phyloP scores from a whole-genome alignment of 2,329 filamentous ascomycete species.

The Claviceps digitariae region DNA sequence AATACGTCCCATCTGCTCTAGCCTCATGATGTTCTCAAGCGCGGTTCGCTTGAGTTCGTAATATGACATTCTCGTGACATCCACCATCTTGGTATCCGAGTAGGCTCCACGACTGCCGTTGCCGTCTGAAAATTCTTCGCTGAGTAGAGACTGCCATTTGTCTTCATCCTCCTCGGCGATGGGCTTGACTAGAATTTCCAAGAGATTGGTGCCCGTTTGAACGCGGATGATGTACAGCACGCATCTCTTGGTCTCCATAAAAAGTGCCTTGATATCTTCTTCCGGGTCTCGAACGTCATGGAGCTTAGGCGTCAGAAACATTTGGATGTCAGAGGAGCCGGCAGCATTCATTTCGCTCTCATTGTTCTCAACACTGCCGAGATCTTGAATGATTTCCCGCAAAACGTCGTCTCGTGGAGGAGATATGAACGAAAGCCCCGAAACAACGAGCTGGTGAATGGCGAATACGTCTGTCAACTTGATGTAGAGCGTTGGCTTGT shows the following conservation, averaged over 20 bases:
- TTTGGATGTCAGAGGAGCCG: conserved; percentile 75
- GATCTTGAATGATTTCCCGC: conserved; percentile 80
- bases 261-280: conserved; percentile 78
- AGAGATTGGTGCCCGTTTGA: conserved; percentile 79
- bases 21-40: conserved; percentile 80
- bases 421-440: conserved; percentile 66
- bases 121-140: conserved; percentile 61
- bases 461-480: conserved; percentile 97
- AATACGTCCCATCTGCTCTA: conserved; percentile 80
- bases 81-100: conserved; percentile 75
- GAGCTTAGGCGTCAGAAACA: conserved; percentile 80
- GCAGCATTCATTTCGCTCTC: conserved; percentile 85
- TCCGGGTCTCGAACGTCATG: conserved; percentile 88
- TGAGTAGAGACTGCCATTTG: conserved; percentile 70
- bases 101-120: conserved; percentile 70
- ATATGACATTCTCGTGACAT: conserved; percentile 82
- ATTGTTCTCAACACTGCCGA: conserved; percentile 92
- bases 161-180: conserved; percentile 78
- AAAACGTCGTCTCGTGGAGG: conserved; percentile 74
- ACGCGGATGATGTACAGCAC: conserved; percentile 96
- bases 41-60: conserved; percentile 85
- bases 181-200: conserved; percentile 88
- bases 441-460: conserved; percentile 76
- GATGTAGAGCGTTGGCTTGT: conserved; percentile 96
- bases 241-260: conserved; percentile 97